These are phyloP conservation scores for Plasmopara muralis DNA, from an alignment of 352 stramenopile species.

Conservation along the genomic window DNA sequence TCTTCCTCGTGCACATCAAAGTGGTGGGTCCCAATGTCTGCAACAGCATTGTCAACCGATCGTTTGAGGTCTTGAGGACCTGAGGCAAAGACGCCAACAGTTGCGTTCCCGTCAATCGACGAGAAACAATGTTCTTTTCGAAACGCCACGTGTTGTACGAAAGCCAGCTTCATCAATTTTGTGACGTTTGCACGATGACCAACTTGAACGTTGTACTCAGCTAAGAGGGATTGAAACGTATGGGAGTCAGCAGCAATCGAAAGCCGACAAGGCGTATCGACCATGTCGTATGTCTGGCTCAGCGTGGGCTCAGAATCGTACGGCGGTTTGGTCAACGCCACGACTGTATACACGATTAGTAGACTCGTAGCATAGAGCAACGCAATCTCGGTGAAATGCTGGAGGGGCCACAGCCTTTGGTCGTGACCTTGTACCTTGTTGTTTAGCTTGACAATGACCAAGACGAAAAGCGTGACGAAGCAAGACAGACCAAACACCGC, in stretches of 20 bases:
- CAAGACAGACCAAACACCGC: constrained; percentile 20
- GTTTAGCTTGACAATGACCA: constrained; percentile 23
- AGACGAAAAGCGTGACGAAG: constrained; percentile 20
- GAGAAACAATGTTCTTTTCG: not conserved
- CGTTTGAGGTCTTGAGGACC: constrained; percentile 29
- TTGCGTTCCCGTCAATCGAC: constrained; percentile 6
- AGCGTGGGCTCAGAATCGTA: not conserved
- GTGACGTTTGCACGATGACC: constrained; percentile 24
- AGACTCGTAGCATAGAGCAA: constrained; percentile 10
- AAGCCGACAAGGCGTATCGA: constrained; percentile 9
- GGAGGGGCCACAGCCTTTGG: constrained; percentile 34
- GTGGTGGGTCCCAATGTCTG: constrained; percentile 11
- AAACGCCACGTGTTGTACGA: constrained; percentile 10
- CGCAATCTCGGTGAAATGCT: constrained; percentile 35
- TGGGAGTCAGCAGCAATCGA: constrained; percentile 12
- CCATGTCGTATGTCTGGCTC: constrained; percentile 2
- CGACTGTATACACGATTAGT: constrained; percentile 8
- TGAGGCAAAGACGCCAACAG: constrained; percentile 37
- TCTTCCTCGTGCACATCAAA: constrained; percentile 28
- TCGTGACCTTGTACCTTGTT: constrained; percentile 22
- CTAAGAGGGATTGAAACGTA: constrained; percentile 18
- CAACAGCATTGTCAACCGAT: constrained; percentile 13
- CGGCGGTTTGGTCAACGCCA: constrained; percentile 9
- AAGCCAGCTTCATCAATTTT: constrained; percentile 22
- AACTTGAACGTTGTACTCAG: constrained; percentile 22